Evolutionary conservation across 441 rosid species (phyloP).

Genomic region (Pelargonium fulgidum): DNA sequence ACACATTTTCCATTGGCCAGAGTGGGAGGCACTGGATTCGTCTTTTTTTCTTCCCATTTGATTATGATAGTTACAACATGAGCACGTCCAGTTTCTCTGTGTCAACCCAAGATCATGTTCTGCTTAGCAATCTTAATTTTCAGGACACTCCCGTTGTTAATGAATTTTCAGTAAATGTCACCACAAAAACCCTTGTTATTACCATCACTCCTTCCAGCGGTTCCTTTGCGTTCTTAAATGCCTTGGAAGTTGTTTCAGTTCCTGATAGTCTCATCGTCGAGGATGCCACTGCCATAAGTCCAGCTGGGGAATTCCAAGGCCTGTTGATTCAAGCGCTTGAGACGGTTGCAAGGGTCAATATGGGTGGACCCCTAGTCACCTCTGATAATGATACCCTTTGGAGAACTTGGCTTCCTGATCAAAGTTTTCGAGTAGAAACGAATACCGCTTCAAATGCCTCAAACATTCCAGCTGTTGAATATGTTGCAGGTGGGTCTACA

Average conservation of each 20-base stretch:
- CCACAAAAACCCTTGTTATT: slow-evolving; percentile 41
- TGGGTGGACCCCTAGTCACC: slow-evolving; percentile 63
- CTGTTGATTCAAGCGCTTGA: slow-evolving; percentile 47
- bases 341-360: slow-evolving; percentile 60
- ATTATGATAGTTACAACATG: slow-evolving; percentile 43
- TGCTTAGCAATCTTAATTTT: slow-evolving; percentile 42
- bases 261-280: slow-evolving; percentile 50
- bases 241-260: slow-evolving; percentile 66
- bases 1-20: slow-evolving; percentile 49
- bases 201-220: slow-evolving; percentile 45
- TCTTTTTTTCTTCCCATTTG: slow-evolving; percentile 69
- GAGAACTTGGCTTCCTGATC: slow-evolving; percentile 71
- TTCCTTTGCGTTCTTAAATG: slow-evolving; percentile 72
- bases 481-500: slow-evolving; percentile 43
- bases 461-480: slow-evolving; percentile 44
- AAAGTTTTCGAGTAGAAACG: slow-evolving; percentile 30
- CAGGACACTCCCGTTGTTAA: slow-evolving; percentile 33
- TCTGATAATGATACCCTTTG: slow-evolving; percentile 56
- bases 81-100: slow-evolving; percentile 54
- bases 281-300: slow-evolving; percentile 27
- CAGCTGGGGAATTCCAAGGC: slow-evolving; percentile 32
- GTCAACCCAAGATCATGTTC: slow-evolving; percentile 40
- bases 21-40: slow-evolving; percentile 84
- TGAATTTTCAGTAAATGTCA: slow-evolving; percentile 60
- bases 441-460: slow-evolving; percentile 34